Conservation (phyloP, 306 rosid species). For the Rosa chinensis region DNA sequence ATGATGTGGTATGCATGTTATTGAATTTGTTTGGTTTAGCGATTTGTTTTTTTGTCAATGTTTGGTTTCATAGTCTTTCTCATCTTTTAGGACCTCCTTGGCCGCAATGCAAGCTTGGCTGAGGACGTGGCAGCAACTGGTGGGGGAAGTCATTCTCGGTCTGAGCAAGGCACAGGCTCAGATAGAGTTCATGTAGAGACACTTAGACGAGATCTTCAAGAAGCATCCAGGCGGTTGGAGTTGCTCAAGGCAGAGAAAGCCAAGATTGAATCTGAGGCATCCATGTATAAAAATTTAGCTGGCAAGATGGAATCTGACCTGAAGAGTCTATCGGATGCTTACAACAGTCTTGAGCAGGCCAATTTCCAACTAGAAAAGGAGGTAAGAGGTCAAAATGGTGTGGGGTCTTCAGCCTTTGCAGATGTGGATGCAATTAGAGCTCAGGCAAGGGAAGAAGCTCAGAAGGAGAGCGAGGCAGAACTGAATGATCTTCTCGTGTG, state of each 20-base stretch:
- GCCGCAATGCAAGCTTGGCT: constrained; percentile 79
- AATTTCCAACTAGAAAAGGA: constrained; percentile 76
- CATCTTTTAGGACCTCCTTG: constrained; percentile 64
- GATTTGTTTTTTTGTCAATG: not conserved
- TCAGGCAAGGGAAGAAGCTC: constrained; percentile 97
- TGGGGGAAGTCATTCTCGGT: constrained; percentile 36
- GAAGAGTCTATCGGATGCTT: constrained; percentile 88
- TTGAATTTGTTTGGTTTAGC: not conserved
- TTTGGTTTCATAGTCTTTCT: constrained; percentile 20
- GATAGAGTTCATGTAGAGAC: constrained; percentile 73
- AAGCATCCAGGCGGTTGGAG: constrained; percentile 71
- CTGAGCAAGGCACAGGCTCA: constrained; percentile 60
- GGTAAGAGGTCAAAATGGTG: constrained; percentile 54
- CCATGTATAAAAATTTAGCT: constrained; percentile 61
- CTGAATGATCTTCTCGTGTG: constrained; percentile 89
- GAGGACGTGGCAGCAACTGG: constrained; percentile 73
- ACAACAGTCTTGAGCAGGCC: constrained; percentile 90
- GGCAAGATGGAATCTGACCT: constrained; percentile 88
- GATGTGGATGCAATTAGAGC: constrained; percentile 78
- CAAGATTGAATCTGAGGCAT: constrained; percentile 69
- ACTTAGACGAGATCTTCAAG: constrained; percentile 77
- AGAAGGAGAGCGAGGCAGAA: constrained; percentile 90
- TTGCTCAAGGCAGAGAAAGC: constrained; percentile 69
- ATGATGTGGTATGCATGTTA: not conserved
- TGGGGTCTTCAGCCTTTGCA: constrained; percentile 37